Conservation (phyloP, 169 alveolate genomes). For the Babesia caballi region DNA sequence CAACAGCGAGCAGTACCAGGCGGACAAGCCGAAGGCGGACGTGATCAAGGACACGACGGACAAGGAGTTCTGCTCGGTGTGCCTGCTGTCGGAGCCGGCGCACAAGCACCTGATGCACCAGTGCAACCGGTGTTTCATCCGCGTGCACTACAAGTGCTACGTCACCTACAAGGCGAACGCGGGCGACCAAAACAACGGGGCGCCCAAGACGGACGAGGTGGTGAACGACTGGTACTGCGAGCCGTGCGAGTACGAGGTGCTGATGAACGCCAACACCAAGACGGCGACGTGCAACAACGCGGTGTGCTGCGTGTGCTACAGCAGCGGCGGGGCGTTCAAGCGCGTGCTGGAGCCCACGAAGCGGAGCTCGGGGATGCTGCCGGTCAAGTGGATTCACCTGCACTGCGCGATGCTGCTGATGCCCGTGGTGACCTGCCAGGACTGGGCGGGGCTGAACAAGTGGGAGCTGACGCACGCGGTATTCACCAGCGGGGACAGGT, state of each 20-base stretch:
- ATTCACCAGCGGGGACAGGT: neutral
- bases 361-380: neutral
- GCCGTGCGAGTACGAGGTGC: constrained; percentile 33
- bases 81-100: constrained; percentile 59
- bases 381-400: constrained; percentile 52
- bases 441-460: constrained; percentile 22
- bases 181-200: neutral
- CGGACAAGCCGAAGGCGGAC: neutral
- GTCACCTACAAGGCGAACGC: constrained; percentile 13
- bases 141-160: constrained; percentile 65
- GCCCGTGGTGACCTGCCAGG: constrained; percentile 44
- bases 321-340: constrained; percentile 66
- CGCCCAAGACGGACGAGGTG: constrained; percentile 7
- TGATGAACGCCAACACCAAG: constrained; percentile 9
- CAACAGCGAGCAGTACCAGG: neutral
- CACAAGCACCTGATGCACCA: constrained; percentile 57
- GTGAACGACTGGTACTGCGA: constrained; percentile 20
- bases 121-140: constrained; percentile 50
- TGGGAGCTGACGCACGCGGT: constrained; percentile 21
- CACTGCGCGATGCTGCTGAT: constrained; percentile 48
- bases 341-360: neutral
- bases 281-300: constrained; percentile 41
- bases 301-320: constrained; percentile 39
- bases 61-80: constrained; percentile 63
- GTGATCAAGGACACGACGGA: neutral